Percentiles rank a stretch among this genome's conserved stretches.
These are phyloP conservation scores for Rosa persica DNA, from an alignment of 306 rosid genomes.

Conservation along the genomic window DNA sequence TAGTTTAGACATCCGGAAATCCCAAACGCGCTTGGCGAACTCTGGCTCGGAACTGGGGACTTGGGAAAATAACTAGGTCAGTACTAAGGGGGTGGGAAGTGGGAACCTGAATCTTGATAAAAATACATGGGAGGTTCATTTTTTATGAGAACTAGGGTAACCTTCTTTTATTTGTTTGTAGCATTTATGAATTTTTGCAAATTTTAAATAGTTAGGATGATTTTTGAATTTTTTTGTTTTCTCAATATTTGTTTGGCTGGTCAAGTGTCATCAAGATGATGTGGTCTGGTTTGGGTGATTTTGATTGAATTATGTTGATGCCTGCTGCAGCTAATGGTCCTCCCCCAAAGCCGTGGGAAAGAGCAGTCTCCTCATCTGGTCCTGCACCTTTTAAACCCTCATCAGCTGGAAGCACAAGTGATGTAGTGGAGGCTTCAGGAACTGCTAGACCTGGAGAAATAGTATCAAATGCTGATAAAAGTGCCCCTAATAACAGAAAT, in stretches of 20 bases:
- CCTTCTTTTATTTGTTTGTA: not conserved
- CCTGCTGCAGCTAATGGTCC: slow-evolving; percentile 62
- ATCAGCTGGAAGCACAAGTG: slow-evolving; percentile 81
- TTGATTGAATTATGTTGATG: slow-evolving; percentile 14
- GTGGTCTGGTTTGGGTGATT: not conserved
- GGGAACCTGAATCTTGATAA: not conserved
- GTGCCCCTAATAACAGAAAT: slow-evolving; percentile 45
- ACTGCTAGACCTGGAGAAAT: slow-evolving; percentile 96
- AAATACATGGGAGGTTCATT: not conserved
- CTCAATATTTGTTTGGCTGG: not conserved
- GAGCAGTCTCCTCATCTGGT: slow-evolving; percentile 74
- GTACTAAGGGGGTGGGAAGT: not conserved
- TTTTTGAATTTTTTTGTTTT: not conserved
- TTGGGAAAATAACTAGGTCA: not conserved
- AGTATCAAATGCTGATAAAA: slow-evolving; percentile 60
- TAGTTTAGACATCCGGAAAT: not conserved
- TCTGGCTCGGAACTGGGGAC: not conserved
- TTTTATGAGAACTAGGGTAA: not conserved
- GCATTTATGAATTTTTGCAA: not conserved
- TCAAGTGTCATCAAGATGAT: not conserved
- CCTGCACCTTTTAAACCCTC: slow-evolving; percentile 90
- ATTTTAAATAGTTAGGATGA: not conserved
- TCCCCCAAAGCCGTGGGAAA: slow-evolving; percentile 96
- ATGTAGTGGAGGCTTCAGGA: slow-evolving; percentile 95
- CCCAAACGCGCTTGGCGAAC: not conserved